These are phyloP conservation scores for Roridomyces roridus DNA, from an alignment of 768 basidiomycete species.

Conservation along the genomic window DNA sequence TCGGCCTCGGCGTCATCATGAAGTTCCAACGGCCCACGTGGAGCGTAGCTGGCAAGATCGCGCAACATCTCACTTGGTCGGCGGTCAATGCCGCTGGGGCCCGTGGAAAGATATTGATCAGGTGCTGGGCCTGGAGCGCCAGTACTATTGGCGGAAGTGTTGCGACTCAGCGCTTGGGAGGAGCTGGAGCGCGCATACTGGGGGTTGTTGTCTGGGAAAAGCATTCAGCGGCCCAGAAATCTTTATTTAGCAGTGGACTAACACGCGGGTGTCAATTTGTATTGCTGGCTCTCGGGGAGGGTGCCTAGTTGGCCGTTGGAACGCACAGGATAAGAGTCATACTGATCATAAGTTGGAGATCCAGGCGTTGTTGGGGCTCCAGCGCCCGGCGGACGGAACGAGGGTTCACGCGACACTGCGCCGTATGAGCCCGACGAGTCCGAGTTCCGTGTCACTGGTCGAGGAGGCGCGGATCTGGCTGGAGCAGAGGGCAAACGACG, in stretches of 20 bases:
- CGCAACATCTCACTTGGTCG: slow-evolving; percentile 27
- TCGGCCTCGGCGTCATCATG: slow-evolving; percentile 50
- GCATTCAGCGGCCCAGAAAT: not conserved
- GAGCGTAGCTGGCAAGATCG: slow-evolving; percentile 23
- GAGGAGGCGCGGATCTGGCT: slow-evolving; percentile 4
- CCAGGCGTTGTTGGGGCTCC: slow-evolving; percentile 15
- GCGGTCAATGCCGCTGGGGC: slow-evolving; percentile 18
- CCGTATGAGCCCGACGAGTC: slow-evolving; percentile 14
- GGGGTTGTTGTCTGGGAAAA: slow-evolving; percentile 16
- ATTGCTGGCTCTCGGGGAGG: slow-evolving; percentile 25
- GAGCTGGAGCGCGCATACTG: slow-evolving; percentile 17
- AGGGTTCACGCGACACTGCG: slow-evolving; percentile 11
- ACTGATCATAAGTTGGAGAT: slow-evolving; percentile 16
- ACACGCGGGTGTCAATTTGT: slow-evolving; percentile 18
- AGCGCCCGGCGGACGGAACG: slow-evolving; percentile 19
- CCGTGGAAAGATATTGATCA: slow-evolving; percentile 18
- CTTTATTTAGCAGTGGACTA: not conserved
- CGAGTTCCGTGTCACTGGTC: not conserved
- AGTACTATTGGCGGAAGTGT: slow-evolving; percentile 25
- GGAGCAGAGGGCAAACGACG: slow-evolving; percentile 25
- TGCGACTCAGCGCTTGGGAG: slow-evolving; percentile 23
- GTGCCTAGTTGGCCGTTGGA: slow-evolving; percentile 12
- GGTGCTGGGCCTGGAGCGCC: slow-evolving; percentile 13
- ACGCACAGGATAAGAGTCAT: slow-evolving; percentile 10
- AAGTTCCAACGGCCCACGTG: slow-evolving; percentile 40